phyloP scores from a whole-genome alignment of 495 filamentous ascomycete species.

The Astrothelium macrocarpum region DNA sequence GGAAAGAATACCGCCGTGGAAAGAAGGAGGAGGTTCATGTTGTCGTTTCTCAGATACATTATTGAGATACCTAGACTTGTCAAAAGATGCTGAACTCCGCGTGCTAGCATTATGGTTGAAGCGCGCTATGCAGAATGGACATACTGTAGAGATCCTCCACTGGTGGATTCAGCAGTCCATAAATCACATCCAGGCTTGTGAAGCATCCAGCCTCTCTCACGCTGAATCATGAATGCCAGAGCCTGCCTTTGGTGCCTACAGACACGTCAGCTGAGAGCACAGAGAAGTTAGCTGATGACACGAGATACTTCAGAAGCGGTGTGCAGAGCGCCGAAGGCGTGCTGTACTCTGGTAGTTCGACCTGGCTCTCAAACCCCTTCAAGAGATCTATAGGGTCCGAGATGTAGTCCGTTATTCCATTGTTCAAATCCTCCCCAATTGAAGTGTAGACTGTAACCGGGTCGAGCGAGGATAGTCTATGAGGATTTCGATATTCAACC shows the following conservation, averaged over 20 bases:
- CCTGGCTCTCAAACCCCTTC: neutral
- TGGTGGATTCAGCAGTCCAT: neutral
- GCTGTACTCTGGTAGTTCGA: neutral
- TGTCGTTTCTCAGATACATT: neutral
- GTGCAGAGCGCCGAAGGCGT: neutral
- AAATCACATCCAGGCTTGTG: neutral
- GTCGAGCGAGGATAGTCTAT: neutral
- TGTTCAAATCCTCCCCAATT: neutral
- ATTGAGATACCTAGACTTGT: neutral
- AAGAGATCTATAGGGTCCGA: neutral
- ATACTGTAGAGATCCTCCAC: neutral
- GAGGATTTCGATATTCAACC: neutral
- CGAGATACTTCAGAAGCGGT: neutral
- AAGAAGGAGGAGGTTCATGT: neutral
- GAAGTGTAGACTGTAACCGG: neutral
- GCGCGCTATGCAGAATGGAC: neutral
- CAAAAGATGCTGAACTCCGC: too few species aligned
- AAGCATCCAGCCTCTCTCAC: constrained; percentile 1
- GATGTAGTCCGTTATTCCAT: neutral
- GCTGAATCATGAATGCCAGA: constrained; percentile 1
- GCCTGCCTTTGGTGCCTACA: constrained; percentile 8
- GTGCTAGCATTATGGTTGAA: too few species aligned
- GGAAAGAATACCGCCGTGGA: constrained; percentile 6
- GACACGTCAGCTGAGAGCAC: neutral
- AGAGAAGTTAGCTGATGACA: neutral